Evolutionary conservation across 371 early-diverging fungal genomes (phyloP), one percentile per base, ranked within the genome.

Genomic region (Mortierella polycephala): DNA sequence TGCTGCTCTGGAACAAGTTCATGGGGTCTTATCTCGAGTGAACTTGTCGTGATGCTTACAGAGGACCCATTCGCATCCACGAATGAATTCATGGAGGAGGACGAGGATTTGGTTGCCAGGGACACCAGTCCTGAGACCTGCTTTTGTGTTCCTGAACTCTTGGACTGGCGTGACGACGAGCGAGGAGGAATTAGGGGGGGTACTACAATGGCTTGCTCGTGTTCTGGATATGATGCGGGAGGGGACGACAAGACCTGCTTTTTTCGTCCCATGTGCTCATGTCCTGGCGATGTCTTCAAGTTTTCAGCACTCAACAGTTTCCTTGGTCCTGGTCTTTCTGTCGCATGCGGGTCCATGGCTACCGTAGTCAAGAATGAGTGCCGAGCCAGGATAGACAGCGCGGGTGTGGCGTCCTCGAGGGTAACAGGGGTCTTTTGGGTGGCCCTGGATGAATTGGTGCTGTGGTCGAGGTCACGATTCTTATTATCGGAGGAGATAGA

Each of bases 301-400:
- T 67, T 74, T 23, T 68, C 74, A 6, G 37, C 67, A 40, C 74
- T 74, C 57, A 60, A 7, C 64, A 74, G 58, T 46, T 66, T 66
- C 62, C 72, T 49, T 18, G 62, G 72, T 23, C 57, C 60, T 11
- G 46, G 62, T 41, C 50, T 41, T 41, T 60, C 54, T 16, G 47
- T 58, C 4, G 23, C 42, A 14, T 57, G 20, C 44, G 51, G 57
- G 30, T 42, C 57, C 47, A 49, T 23, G 2, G 5, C 46, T 45
- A 18, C 60, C 49, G 41, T 23, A 49, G 42, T 60, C n/a, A 62
- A 58, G 50, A 69, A 52, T 58, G 63, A 58, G 70, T 58, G 45
- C 57, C 41, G 30, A 40, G 39, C 53, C 20, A 64, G 41, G 14
- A 23, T 40, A 10, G 60, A 39, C 14, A 14, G 50, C 20, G 49